A percentile compares a stretch with the other conserved stretches of the same genome.
Conservation (phyloP, 2,329 filamentous ascomycete genomes). For the Beauveria bassiana region DNA sequence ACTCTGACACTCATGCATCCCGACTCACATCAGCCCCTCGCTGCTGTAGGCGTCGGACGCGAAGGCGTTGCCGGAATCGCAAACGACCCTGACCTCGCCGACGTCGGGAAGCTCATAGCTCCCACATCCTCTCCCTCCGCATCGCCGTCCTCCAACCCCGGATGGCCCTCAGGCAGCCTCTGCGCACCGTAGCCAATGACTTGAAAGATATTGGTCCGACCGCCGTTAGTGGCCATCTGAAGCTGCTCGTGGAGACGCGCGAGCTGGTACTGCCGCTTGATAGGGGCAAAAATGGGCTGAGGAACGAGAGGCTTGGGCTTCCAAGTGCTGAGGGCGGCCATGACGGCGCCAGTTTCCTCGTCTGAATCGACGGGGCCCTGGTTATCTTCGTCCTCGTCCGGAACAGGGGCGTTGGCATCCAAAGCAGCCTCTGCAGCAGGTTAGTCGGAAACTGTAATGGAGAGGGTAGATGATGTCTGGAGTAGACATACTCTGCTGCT, state of each 20-base stretch:
- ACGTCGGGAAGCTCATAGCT: constrained; percentile 28
- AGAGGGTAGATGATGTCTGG: neutral
- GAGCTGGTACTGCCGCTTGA: constrained; percentile 56
- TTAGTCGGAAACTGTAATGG: neutral
- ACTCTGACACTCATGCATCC: neutral
- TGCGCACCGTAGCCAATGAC: constrained; percentile 50
- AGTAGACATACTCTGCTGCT: constrained; percentile 74
- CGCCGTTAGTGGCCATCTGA: constrained; percentile 58
- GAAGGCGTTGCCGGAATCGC: constrained; percentile 7
- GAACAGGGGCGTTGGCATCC: constrained; percentile 84
- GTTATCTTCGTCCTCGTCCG: constrained; percentile 76
- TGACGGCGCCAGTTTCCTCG: constrained; percentile 85
- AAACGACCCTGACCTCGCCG: constrained; percentile 29
- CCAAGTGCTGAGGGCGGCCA: constrained; percentile 70
- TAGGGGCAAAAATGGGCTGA: constrained; percentile 53
- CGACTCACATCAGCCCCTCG: neutral
- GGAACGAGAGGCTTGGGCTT: constrained; percentile 71
- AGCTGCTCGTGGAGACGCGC: constrained; percentile 58
- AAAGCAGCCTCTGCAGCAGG: constrained; percentile 70
- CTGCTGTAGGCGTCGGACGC: neutral
- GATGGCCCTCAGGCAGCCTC: constrained; percentile 43
- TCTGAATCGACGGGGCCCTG: constrained; percentile 83
- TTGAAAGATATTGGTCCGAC: constrained; percentile 57
- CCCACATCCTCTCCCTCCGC: constrained; percentile 50
- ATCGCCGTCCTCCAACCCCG: constrained; percentile 39